Base-by-base conservation (phyloP, 306 rosid genomes). In the Ammopiptanthus mongolicus region DNA sequence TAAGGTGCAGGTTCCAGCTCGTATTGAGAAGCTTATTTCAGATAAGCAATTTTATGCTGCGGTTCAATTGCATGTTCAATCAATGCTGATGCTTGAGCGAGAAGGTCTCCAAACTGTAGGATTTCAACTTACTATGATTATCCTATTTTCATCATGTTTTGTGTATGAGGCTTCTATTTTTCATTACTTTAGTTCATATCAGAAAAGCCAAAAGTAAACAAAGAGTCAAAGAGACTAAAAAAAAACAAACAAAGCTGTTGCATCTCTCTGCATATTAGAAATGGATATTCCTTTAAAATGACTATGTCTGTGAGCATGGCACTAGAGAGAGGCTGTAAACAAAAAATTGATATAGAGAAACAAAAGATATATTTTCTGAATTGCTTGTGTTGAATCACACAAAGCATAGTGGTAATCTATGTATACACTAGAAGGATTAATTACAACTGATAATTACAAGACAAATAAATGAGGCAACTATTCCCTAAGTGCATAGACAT, bases 31-130 rank as follows among this genome's bases (percentile, higher is more conserved):
- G 77, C 90, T 90, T 69, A 92, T 96, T 78, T 81, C 91, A 0
- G 98, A 92, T 61, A 96, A 90, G 89, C 98, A 96, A 87, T 91
- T 82, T 78, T 96, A 96, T 86, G 99, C 98, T 53, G 98, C 98
- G 1, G 91, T 96, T 85, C 99, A 96, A 72, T 85, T 92, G 83
- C 93, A 89, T 68, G 92, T 90, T 75, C 99, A 92, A 62, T 92
- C 99, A 48, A 78, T 87, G 53, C 81, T 90, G 84, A 90, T 96
- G 91, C 99, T 96, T 8, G 99, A 96, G 84, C 88, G 96, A 60
- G 96, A 86, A 85, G 95, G 97, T 71, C 96, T 95, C 83, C 99
- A 96, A 86, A 92, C 81, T 65, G 99, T 96, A 88, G 62, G 92
- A 37, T 80, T 77, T 65, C 77, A 75, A 73, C 79, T 65, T 56